Base-by-base conservation (phyloP, 1,139 yeast species). In the Arxiozyma slooffiae region DNA sequence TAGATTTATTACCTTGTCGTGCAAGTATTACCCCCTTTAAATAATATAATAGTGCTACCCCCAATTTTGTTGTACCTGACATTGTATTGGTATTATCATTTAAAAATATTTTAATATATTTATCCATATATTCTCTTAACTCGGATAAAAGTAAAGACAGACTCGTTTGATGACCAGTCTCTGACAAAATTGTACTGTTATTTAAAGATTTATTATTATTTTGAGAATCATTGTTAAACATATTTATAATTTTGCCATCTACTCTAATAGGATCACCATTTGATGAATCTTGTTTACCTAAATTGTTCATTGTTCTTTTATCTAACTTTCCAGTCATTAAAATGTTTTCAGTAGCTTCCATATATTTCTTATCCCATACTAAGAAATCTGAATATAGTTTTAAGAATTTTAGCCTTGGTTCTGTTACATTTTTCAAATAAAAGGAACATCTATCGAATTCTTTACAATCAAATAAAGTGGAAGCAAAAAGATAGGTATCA, bases 381-480 rank as follows among this genome's bases (percentile, higher is more conserved):
- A 92, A 71, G 61, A 79, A 81, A 59, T 76, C 72, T 20, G 96
- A 72, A 63, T 90, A 90, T 16, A 86, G 69, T 47, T 81, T 70
- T 39, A 89, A 66, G 61, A 90, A 92, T 46, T 75, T 58, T 16
- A 86, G 80, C 50, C 76, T 73, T 1, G 82, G 76, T 53, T 81
- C 75, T 30, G 62, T 67, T 46, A 82, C 78, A 34, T 74, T 74
- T 51, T 72, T 73, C 53, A 90, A 69, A 20, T 75, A 74, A 57
- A 75, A 72, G 1, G 86, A 80, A 53, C 94, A 86, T 37, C 98
- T 70, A 53, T 84, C 94, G 62, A 83, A 90, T 64, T 92, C 98
- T 59, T 85, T 83, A 61, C 90, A 81, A 60, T 81, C 84, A 70
- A 92, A 88, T 60, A 85, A 83, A 0, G 87, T 67, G 52, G 81